A percentile compares a stretch with the other conserved stretches of the same genome.
Conservation (phyloP, 2,329 filamentous ascomycete genomes). For the Aspergillus jensenii region DNA sequence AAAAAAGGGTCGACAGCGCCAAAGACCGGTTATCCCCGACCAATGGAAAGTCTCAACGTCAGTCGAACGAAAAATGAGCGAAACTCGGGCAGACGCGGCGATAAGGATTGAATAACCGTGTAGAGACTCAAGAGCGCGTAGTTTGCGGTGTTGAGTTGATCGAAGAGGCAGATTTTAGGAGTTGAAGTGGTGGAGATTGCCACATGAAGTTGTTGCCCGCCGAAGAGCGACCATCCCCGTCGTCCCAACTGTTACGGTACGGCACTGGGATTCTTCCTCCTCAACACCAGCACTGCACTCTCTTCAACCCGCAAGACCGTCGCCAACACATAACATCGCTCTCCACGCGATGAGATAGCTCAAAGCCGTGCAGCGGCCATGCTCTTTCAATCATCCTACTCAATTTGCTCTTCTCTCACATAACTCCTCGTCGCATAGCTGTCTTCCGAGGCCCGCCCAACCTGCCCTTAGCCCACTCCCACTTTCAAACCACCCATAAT, state of each 20-base stretch:
- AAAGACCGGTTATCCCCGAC: slow-evolving; percentile 26
- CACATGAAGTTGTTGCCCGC: slow-evolving; percentile 2
- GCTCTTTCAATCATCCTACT: slow-evolving; percentile 6
- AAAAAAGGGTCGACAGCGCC: slow-evolving; percentile 13
- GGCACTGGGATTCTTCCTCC: not conserved
- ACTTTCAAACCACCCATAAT: not conserved
- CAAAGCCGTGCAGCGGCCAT: slow-evolving; percentile 30
- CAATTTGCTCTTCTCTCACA: not conserved
- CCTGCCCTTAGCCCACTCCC: slow-evolving; percentile 6
- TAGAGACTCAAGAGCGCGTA: not conserved
- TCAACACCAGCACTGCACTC: not conserved
- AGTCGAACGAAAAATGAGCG: not conserved
- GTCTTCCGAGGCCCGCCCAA: not conserved
- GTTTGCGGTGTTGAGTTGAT: not conserved
- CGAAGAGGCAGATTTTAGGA: not conserved
- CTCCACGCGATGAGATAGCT: slow-evolving; percentile 24
- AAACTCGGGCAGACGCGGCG: not conserved
- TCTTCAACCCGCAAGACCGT: not conserved
- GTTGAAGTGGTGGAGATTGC: not conserved
- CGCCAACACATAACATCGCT: not conserved
- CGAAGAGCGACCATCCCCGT: slow-evolving; percentile 9
- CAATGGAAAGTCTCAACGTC: slow-evolving; percentile 5
- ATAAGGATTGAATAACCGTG: not conserved
- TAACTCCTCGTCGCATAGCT: not conserved
- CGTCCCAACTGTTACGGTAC: not conserved